These are phyloP conservation scores for Carex parvula DNA, from an alignment of 176 grass and related monocot genomes.

Conservation along the genomic window DNA sequence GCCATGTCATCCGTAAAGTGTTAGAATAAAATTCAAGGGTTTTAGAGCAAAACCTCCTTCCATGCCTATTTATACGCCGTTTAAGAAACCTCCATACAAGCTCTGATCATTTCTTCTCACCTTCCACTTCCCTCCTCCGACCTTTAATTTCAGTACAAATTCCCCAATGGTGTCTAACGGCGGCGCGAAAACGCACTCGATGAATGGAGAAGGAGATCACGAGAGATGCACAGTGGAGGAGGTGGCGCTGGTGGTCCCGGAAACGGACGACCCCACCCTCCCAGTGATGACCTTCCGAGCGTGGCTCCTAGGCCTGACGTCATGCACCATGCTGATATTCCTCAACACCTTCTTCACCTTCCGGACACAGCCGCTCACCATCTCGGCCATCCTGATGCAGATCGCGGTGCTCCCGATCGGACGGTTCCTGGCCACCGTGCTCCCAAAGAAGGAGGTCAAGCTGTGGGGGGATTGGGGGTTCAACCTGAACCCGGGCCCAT, in stretches of 20 bases:
- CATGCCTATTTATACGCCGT: neutral
- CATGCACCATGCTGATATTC: slow-evolving; percentile 72
- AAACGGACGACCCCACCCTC: slow-evolving; percentile 61
- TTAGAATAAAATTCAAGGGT: neutral
- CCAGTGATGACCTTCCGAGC: slow-evolving; percentile 97
- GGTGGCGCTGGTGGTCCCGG: slow-evolving; percentile 61
- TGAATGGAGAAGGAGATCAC: slow-evolving; percentile 16
- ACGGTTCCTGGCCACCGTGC: slow-evolving; percentile 55
- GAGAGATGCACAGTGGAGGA: slow-evolving; percentile 66
- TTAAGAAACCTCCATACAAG: neutral
- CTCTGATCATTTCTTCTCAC: neutral
- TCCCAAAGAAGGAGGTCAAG: slow-evolving; percentile 36
- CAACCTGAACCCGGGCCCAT: slow-evolving; percentile 80
- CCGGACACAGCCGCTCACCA: slow-evolving; percentile 75
- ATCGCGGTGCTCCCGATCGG: slow-evolving; percentile 78
- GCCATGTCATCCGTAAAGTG: neutral
- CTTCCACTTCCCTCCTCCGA: neutral
- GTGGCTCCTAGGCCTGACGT: slow-evolving; percentile 63
- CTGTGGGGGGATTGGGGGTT: slow-evolving; percentile 39
- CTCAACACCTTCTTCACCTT: slow-evolving; percentile 95
- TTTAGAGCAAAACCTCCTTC: neutral
- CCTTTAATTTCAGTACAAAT: slow-evolving; percentile 6
- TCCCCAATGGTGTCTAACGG: slow-evolving; percentile 30
- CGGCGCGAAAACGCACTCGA: neutral
- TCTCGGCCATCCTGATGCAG: slow-evolving; percentile 84